phyloP scores from a whole-genome alignment of 2,329 filamentous ascomycete species.

The Venturia oleaginea region DNA sequence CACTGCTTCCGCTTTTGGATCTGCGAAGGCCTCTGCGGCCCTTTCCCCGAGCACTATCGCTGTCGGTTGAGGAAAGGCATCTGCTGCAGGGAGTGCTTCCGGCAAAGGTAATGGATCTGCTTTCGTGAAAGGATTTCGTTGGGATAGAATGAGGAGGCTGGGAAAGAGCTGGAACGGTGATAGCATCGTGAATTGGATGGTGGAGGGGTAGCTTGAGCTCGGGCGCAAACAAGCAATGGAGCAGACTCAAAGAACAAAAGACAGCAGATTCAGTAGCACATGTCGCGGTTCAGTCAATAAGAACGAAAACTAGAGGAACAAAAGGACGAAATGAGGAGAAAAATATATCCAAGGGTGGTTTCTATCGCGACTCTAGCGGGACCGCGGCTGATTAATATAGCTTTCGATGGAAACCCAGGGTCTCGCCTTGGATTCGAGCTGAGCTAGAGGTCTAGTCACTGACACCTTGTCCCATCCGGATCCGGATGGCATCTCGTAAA shows the following conservation, averaged over 20 bases:
- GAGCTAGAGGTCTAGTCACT: background rate
- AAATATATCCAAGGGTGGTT: background rate
- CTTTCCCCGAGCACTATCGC: background rate
- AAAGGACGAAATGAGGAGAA: background rate
- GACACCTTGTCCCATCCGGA: background rate
- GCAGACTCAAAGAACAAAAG: background rate
- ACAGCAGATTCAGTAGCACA: background rate
- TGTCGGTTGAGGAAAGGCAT: background rate
- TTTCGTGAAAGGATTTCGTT: background rate
- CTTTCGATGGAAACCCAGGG: background rate
- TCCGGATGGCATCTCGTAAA: background rate
- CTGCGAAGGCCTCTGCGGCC: background rate
- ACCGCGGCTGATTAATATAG: conserved; percentile 1
- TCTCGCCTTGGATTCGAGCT: background rate
- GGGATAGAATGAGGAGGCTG: conserved; percentile 10
- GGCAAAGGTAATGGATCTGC: background rate
- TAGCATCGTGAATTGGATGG: background rate
- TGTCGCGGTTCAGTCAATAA: background rate
- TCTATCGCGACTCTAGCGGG: background rate
- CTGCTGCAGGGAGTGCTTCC: background rate
- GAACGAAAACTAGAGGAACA: background rate
- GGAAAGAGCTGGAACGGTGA: conserved; percentile 4
- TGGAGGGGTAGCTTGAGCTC: conserved; percentile 8
- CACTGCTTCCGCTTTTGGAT: conserved; percentile 1
- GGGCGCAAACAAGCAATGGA: background rate